These are phyloP conservation scores for Mortierella sp. DNA, from an alignment of 371 early-diverging fungal genomes.

Conservation along the genomic window DNA sequence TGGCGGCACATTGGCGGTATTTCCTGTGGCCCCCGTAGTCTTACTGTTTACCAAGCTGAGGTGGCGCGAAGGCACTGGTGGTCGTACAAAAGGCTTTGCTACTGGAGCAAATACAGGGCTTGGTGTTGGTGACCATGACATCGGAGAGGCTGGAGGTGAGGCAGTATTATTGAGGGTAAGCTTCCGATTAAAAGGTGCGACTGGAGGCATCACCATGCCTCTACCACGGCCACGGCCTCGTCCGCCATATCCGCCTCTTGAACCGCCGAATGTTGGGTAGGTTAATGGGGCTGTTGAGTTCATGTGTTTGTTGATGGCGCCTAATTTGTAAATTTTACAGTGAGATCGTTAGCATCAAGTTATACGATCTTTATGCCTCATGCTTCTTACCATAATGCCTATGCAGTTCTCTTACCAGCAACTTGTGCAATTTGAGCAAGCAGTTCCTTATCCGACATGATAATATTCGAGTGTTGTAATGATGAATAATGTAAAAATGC, in stretches of 20 bases:
- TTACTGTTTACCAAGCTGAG: conserved; percentile 40
- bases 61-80: conserved; percentile 33
- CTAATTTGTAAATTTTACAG: conserved; percentile 2
- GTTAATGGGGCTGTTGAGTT: conserved; percentile 12
- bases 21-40: neutral
- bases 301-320: conserved; percentile 55
- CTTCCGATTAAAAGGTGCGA: conserved; percentile 24
- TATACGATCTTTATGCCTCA: neutral
- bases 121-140: neutral
- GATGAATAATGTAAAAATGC: neutral
- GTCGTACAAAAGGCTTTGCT: neutral
- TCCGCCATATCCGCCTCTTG: conserved; percentile 21
- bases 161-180: conserved; percentile 43
- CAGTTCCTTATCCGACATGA: conserved; percentile 53
- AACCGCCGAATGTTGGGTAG: neutral
- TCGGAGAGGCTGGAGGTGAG: neutral
- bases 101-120: neutral
- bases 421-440: conserved; percentile 54
- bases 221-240: conserved; percentile 37
- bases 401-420: conserved; percentile 25
- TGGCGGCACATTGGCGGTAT: neutral
- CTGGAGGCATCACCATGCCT: conserved; percentile 4
- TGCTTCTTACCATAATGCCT: too few relatives aligned
- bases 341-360: neutral
- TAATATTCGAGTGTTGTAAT: neutral